phyloP scores from a whole-genome alignment of 1,139 yeast genomes.

The Candida sanyaensis region DNA sequence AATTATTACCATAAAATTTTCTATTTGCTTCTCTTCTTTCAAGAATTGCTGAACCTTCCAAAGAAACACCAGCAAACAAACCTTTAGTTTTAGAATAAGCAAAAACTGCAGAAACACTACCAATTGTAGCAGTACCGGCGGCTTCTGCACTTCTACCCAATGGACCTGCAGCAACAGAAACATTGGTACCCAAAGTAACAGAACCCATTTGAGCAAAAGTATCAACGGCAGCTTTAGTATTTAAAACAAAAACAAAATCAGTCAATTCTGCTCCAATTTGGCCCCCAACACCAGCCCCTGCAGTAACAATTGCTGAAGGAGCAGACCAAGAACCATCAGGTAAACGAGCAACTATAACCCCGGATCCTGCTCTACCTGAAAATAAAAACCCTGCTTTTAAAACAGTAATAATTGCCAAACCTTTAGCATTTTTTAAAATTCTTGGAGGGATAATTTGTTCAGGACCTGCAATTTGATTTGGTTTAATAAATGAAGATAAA shows the following conservation, averaged over 20 bases:
- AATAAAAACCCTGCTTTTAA: constrained; percentile 94
- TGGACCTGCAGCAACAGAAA: constrained; percentile 98
- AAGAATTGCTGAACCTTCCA: constrained; percentile 92
- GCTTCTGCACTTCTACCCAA: constrained; percentile 98
- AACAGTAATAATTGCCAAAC: constrained; percentile 88
- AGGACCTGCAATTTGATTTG: constrained; percentile 92
- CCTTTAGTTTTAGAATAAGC: constrained; percentile 96
- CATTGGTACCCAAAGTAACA: constrained; percentile 91
- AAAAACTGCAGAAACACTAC: constrained; percentile 87
- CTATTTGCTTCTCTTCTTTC: constrained; percentile 97
- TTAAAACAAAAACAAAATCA: constrained; percentile 91
- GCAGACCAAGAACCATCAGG: constrained; percentile 99
- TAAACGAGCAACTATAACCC: constrained; percentile 89
- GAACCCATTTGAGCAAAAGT: constrained; percentile 95
- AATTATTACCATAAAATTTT: constrained; percentile 84
- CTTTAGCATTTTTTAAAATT: constrained; percentile 86
- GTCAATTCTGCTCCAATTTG: constrained; percentile 96
- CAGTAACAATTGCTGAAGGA: constrained; percentile 92
- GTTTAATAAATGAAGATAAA: constrained; percentile 85
- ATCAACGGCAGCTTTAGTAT: constrained; percentile 84
- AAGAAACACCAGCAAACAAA: constrained; percentile 93
- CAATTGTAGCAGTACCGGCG: constrained; percentile 91
- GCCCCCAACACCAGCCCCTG: constrained; percentile 99
- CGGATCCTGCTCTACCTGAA: constrained; percentile 97
- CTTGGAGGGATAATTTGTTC: constrained; percentile 91